Base-by-base conservation (phyloP, 768 basidiomycete genomes). In the Pluteus cervinus region DNA sequence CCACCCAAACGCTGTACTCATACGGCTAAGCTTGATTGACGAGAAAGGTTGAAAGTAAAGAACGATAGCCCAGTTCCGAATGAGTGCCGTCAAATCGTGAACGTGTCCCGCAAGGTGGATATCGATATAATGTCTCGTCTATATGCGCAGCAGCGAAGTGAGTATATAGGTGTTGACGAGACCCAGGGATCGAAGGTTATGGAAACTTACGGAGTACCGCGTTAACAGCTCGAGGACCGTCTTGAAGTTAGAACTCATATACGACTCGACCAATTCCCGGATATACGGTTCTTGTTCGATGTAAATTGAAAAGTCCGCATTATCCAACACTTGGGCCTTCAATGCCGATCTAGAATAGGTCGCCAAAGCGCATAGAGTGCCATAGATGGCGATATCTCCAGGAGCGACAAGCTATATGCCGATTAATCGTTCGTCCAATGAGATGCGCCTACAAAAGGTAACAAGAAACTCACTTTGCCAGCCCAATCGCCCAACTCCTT, bases 21-120 rank as follows among this genome's bases (percentile, higher is more conserved):
- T 93, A 24, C 83, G 74, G 29, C 82, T 79, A 20, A 97, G 72
- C 45, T 78, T 71, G 54, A 96, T 88, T 7, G 86, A 78, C 18
- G 84, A 72, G 58, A 92, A 98, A 0, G 93, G 93, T 48, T 81
- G 75, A 68, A 96, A 91, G 61, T 93, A 97, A 33, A 90, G 74
- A n/a, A 74, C 71, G 33, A 97, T 69, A 0, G 89, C 82, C 42
- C 78, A 79, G 47, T 83, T 79, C 26, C 77, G 79, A 58, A 97
- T 84, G 21, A 76, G 66, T 49, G 68, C 70, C 24, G 75, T 74
- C 33, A 98, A 66, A 8, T 71, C 71, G 36, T 60, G 47, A 25
- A 90, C 69, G 52, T 96, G 91, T 4, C 65, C 53, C 4, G 69
- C 62, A 12, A 96, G 73, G 57, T 93, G 85, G 29, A 88, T 71